phyloP scores from a whole-genome alignment of 345 rosid species.

The Citrus maxima region DNA sequence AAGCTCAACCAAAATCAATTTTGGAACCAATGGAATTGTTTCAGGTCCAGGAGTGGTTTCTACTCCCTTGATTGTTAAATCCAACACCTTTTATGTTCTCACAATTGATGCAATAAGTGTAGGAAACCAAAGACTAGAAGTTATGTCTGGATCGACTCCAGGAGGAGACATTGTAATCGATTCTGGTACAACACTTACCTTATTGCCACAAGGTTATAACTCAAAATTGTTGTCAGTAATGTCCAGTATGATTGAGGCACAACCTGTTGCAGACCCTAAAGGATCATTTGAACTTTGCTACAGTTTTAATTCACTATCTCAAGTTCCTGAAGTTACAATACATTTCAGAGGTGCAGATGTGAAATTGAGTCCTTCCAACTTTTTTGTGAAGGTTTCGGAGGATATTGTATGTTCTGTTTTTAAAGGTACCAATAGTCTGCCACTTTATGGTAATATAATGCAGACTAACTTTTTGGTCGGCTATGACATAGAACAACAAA shows the following conservation, averaged over 20 bases:
- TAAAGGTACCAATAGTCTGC: not conserved
- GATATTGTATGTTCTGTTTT: conserved; percentile 39
- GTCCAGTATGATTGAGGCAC: not conserved
- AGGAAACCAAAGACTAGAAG: conserved; percentile 19
- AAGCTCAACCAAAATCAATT: conserved; percentile 43
- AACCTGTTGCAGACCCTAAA: conserved; percentile 24
- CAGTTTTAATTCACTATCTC: not conserved
- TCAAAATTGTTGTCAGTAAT: conserved; percentile 20
- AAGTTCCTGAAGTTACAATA: conserved; percentile 31
- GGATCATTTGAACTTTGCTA: conserved; percentile 37
- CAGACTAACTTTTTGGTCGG: conserved; percentile 54
- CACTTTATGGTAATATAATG: conserved; percentile 45
- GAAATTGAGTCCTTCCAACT: conserved; percentile 20
- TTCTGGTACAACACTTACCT: conserved; percentile 55
- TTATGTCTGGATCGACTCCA: not conserved
- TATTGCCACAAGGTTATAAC: conserved; percentile 27
- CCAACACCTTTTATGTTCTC: conserved; percentile 40
- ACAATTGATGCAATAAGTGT: conserved; percentile 46
- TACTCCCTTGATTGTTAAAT: conserved; percentile 38
- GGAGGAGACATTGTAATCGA: conserved; percentile 55
- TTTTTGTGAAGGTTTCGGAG: conserved; percentile 23
- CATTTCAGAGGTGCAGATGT: conserved; percentile 48
- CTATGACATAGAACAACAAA: conserved; percentile 31
- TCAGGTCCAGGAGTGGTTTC: conserved; percentile 36
- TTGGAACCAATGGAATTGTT: conserved; percentile 45